These are phyloP conservation scores for Phytophthora sp. DNA, from an alignment of 352 stramenopile genomes.

Conservation along the genomic window DNA sequence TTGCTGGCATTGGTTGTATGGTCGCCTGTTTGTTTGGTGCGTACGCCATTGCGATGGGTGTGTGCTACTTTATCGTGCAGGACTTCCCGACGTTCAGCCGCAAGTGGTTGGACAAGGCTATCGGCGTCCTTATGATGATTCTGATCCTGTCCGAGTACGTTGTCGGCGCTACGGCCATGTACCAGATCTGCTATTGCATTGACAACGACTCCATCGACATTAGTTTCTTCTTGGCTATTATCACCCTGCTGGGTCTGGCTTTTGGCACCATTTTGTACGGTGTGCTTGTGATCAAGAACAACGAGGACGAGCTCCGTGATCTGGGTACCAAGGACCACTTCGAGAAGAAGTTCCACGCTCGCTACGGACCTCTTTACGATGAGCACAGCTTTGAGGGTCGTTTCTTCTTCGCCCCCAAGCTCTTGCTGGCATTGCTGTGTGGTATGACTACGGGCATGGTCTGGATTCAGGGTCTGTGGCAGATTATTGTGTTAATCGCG, in stretches of 20 bases:
- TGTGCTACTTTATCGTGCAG: conserved; percentile 55
- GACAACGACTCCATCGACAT: conserved; percentile 61
- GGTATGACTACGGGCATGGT: conserved; percentile 85
- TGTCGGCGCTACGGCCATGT: conserved; percentile 79
- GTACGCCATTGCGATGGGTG: conserved; percentile 53
- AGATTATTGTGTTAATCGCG: conserved; percentile 77
- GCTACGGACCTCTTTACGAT: conserved; percentile 86
- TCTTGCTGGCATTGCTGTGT: conserved; percentile 74
- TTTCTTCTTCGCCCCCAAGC: conserved; percentile 89
- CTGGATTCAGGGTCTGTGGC: conserved; percentile 74
- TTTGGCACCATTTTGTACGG: conserved; percentile 84
- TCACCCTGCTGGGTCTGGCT: conserved; percentile 71
- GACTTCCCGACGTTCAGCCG: conserved; percentile 61
- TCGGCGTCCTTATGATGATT: conserved; percentile 85
- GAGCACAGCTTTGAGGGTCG: conserved; percentile 88
- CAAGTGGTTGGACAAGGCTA: conserved; percentile 82
- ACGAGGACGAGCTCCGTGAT: conserved; percentile 84
- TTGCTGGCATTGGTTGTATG: conserved; percentile 61
- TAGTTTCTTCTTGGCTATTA: conserved; percentile 70
- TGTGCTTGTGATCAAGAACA: conserved; percentile 67
- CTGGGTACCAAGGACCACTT: conserved; percentile 86
- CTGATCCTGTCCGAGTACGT: conserved; percentile 87
- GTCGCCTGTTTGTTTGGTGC: conserved; percentile 51
- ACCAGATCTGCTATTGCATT: conserved; percentile 87
- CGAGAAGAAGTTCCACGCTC: conserved; percentile 81